phyloP scores from a whole-genome alignment of 768 basidiomycete genomes.

The Hericium coralloides region DNA sequence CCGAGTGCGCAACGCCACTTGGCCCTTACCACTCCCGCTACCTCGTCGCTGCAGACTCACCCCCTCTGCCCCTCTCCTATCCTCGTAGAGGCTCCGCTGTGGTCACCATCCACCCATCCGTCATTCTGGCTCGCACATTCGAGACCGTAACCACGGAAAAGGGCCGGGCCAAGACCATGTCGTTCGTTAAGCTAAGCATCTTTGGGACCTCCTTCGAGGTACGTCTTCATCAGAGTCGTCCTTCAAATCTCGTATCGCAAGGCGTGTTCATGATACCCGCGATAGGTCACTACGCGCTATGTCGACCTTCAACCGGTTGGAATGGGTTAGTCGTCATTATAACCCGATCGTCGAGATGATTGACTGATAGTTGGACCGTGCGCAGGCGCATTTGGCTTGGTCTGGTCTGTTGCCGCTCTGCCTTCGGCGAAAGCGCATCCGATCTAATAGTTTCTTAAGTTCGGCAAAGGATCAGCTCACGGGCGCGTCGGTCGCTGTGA shows the following conservation, averaged over 20 bases:
- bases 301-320: conserved; percentile 98
- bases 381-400: conserved; percentile 92
- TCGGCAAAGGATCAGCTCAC: conserved; percentile 95
- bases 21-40: too few relatives aligned
- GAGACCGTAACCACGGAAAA: conserved; percentile 1
- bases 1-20: too few relatives aligned
- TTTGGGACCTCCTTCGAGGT: conserved; percentile 98
- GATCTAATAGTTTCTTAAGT: conserved; percentile 29
- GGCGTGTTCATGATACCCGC: not conserved
- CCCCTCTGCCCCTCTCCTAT: too few relatives aligned
- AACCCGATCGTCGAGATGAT: not conserved
- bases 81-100: too few relatives aligned
- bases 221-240: conserved; percentile 11
- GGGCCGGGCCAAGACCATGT: conserved; percentile 39
- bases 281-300: conserved; percentile 94
- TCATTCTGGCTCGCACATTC: not conserved
- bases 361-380: not conserved
- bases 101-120: conserved; percentile 1
- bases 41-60: too few relatives aligned
- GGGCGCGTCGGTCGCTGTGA: conserved; percentile 90
- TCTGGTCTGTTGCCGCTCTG: conserved; percentile 50
- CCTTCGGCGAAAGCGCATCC: not conserved
- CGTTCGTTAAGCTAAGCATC: conserved; percentile 96
- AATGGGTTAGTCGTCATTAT: conserved; percentile 65
- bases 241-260: not conserved